Evolutionary conservation across 306 rosid species (phyloP).

Genomic region (Corylus heterophylla): DNA sequence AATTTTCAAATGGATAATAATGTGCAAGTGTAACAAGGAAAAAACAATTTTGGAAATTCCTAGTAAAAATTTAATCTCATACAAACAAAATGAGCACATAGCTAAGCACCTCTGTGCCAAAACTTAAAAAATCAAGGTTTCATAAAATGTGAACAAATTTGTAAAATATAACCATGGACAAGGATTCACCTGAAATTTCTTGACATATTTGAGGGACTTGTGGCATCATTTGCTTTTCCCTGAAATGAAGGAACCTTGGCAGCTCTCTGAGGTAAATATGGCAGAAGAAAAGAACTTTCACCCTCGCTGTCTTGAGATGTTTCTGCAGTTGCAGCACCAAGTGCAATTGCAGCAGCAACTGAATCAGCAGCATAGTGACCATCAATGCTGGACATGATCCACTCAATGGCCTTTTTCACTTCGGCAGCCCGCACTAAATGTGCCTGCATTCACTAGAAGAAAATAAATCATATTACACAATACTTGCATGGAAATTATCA

Average conservation of each 20-base stretch:
- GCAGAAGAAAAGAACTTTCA: conserved; percentile 39
- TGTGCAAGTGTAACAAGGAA: background rate
- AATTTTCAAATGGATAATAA: background rate
- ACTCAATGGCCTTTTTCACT: conserved; percentile 92
- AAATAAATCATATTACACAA: conserved; percentile 72
- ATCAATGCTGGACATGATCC: conserved; percentile 92
- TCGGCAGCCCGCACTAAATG: conserved; percentile 97
- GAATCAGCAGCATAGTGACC: conserved; percentile 96
- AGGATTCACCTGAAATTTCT: conserved; percentile 82
- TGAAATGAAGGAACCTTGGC: conserved; percentile 53
- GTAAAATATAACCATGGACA: conserved; percentile 20
- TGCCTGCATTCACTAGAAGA: conserved; percentile 99
- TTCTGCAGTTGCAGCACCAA: conserved; percentile 78
- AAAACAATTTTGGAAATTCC: background rate
- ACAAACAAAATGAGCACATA: background rate
- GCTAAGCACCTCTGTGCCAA: background rate
- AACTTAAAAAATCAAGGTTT: background rate
- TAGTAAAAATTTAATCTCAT: background rate
- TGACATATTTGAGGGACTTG: conserved; percentile 78
- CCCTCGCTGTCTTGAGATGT: conserved; percentile 61
- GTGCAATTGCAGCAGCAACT: conserved; percentile 90
- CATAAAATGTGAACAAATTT: conserved; percentile 11
- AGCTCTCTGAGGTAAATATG: conserved; percentile 55
- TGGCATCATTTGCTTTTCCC: conserved; percentile 71
- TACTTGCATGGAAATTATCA: conserved; percentile 29